phyloP scores from a whole-genome alignment of 495 filamentous ascomycete species.

The Aspergillus funiculosus region DNA sequence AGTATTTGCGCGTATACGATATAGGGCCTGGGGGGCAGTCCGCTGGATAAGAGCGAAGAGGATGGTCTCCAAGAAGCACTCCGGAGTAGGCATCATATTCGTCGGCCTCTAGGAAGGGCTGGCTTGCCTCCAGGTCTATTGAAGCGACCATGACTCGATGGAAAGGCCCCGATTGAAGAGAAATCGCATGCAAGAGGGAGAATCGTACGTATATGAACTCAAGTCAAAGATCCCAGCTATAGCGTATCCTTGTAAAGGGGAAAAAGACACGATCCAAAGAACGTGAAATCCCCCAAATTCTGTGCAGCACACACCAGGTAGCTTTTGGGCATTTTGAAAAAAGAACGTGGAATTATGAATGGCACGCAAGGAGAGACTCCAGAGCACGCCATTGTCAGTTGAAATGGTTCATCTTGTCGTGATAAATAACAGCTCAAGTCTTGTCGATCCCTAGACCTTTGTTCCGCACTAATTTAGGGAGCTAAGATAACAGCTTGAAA shows the following conservation, averaged over 20 bases:
- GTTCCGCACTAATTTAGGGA: neutral
- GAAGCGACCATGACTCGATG: slow-evolving; percentile 2
- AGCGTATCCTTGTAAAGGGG: too few species aligned
- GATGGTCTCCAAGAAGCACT: slow-evolving; percentile 36
- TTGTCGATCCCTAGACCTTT: neutral
- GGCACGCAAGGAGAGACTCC: slow-evolving; percentile 7
- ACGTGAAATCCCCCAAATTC: neutral
- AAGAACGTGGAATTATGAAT: neutral
- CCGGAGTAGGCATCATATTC: slow-evolving; percentile 31
- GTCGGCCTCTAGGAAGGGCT: slow-evolving; percentile 8
- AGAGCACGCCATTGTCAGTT: slow-evolving; percentile 22
- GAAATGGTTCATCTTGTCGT: slow-evolving; percentile 16
- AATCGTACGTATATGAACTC: too few species aligned
- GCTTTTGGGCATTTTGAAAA: neutral
- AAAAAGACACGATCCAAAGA: neutral
- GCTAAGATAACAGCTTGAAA: too few species aligned
- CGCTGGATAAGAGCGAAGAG: slow-evolving; percentile 35
- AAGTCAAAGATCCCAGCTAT: too few species aligned
- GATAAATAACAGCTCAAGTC: too few species aligned
- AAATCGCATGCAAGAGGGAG: neutral
- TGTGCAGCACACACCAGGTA: too few species aligned
- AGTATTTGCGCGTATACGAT: slow-evolving; percentile 16
- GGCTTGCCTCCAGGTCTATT: neutral
- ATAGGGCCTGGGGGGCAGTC: slow-evolving; percentile 30
- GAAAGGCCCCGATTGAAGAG: neutral